Conservation (phyloP, 2,329 filamentous ascomycete genomes). For the Scopulariopsis brevicaulis region DNA sequence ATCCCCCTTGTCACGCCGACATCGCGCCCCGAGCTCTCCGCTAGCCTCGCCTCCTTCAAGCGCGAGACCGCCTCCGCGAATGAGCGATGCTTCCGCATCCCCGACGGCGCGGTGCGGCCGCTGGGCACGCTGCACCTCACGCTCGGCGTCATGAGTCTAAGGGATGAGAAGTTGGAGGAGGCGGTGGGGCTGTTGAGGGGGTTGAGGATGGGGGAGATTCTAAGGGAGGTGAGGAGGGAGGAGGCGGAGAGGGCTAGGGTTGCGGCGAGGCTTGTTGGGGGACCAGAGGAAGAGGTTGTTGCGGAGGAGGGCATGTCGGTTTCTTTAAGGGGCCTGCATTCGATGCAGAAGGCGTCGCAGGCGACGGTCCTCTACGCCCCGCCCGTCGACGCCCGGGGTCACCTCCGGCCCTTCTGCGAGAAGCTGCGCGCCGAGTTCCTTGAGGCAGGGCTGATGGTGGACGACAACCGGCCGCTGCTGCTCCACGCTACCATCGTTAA, state of each 20-base stretch:
- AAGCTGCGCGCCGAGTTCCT: conserved; percentile 42
- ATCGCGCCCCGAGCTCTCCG: conserved; percentile 54
- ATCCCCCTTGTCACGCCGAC: conserved; percentile 54
- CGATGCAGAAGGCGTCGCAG: conserved; percentile 47
- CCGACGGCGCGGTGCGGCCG: conserved; percentile 59
- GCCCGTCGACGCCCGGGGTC: conserved; percentile 39
- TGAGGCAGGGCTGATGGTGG: conserved; percentile 40
- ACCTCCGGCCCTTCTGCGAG: conserved; percentile 46
- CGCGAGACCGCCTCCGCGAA: conserved; percentile 38
- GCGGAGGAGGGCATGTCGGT: conserved; percentile 20
- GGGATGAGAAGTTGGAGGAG: conserved; percentile 28
- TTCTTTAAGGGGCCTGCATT: conserved; percentile 40
- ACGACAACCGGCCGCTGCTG: conserved; percentile 52
- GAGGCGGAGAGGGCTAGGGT: conserved; percentile 6
- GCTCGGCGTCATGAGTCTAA: conserved; percentile 72
- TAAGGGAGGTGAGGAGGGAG: conserved; percentile 15
- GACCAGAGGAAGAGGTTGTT: conserved; percentile 4
- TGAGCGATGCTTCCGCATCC: conserved; percentile 34
- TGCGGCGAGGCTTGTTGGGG: background rate
- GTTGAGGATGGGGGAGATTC: conserved; percentile 25
- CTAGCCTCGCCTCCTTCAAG: conserved; percentile 49
- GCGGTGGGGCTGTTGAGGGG: conserved; percentile 27
- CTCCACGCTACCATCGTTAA: conserved; percentile 82
- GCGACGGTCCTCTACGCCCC: conserved; percentile 56
- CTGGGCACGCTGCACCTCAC: conserved; percentile 77